A percentile compares a stretch with the other conserved stretches of the same genome.
Conservation (phyloP, 2,329 filamentous ascomycete species). For the Annulohypoxylon truncatum region DNA sequence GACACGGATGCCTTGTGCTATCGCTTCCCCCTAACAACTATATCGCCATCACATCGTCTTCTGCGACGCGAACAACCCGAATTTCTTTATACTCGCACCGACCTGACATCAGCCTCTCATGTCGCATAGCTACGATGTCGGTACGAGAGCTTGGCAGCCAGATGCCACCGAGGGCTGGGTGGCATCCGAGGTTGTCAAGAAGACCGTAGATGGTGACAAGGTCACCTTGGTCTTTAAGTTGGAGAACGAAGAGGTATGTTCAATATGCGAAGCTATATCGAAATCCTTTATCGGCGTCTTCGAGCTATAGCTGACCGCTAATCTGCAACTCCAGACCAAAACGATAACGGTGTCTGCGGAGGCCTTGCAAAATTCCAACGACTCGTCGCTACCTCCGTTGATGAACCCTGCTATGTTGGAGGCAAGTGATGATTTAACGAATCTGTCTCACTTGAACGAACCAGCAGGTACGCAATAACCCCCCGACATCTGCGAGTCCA, state of each 20-base stretch:
- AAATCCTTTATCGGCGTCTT: neutral
- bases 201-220: conserved; percentile 85
- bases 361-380: conserved; percentile 80
- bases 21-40: conserved; percentile 42
- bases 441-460: conserved; percentile 97
- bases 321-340: conserved; percentile 71
- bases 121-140: conserved; percentile 96
- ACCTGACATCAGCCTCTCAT: conserved; percentile 62
- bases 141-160: conserved; percentile 98
- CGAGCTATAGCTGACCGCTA: conserved; percentile 34
- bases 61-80: conserved; percentile 38
- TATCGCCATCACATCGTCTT: conserved; percentile 30
- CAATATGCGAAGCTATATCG: conserved; percentile 53
- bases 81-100: conserved; percentile 25
- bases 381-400: conserved; percentile 84
- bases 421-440: conserved; percentile 97
- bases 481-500: conserved; percentile 6
- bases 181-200: conserved; percentile 91
- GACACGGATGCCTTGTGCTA: conserved; percentile 48
- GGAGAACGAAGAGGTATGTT: conserved; percentile 87
- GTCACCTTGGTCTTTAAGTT: conserved; percentile 88
- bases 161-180: conserved; percentile 97
- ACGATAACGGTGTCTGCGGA: conserved; percentile 80
- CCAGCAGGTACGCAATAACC: conserved; percentile 77
- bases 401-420: conserved; percentile 99